Percentiles rank a stretch among this genome's conserved stretches.
Conservation (phyloP, 2,329 filamentous ascomycete genomes). For the Tolypocladium ophioglossoides region DNA sequence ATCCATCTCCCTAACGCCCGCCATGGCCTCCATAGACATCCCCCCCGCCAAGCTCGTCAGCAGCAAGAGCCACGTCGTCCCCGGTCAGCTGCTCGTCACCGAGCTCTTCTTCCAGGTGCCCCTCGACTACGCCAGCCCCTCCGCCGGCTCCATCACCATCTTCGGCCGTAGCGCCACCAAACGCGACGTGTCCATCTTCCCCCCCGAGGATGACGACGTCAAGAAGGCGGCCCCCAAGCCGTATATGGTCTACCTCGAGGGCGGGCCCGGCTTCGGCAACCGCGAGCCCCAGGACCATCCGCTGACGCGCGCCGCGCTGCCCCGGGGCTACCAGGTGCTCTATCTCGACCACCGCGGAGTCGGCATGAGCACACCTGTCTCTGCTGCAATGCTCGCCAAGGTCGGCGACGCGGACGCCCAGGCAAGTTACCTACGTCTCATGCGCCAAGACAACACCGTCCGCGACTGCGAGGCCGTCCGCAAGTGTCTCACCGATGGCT, state of each 20-base stretch:
- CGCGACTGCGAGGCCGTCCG: slow-evolving; percentile 81
- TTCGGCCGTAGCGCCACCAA: slow-evolving; percentile 69
- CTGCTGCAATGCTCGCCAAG: slow-evolving; percentile 54
- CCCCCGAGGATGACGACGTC: slow-evolving; percentile 18
- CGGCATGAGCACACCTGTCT: slow-evolving; percentile 72
- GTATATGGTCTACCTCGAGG: slow-evolving; percentile 67
- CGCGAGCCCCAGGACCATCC: slow-evolving; percentile 61
- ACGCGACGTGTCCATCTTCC: slow-evolving; percentile 49
- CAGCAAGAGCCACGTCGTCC: slow-evolving; percentile 31
- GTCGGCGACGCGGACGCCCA: slow-evolving; percentile 43
- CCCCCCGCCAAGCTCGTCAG: slow-evolving; percentile 27
- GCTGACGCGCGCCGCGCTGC: slow-evolving; percentile 60
- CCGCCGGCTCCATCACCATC: slow-evolving; percentile 53
- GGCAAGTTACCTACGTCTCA: slow-evolving; percentile 70
- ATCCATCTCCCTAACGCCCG: background rate
- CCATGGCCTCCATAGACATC: slow-evolving; percentile 13
- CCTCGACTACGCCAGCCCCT: slow-evolving; percentile 59
- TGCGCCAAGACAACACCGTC: slow-evolving; percentile 85
- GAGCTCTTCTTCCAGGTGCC: slow-evolving; percentile 85
- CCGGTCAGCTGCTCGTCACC: slow-evolving; percentile 61
- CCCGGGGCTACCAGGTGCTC: slow-evolving; percentile 74
- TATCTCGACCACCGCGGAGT: slow-evolving; percentile 88
- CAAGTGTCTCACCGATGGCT: slow-evolving; percentile 58
- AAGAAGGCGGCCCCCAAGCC: slow-evolving; percentile 31
- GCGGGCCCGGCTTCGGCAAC: slow-evolving; percentile 75